Evolutionary conservation across 2,329 filamentous ascomycete genomes (phyloP), one percentile per base, ranked within the genome.

Genomic region (Aureobasidium sp.): DNA sequence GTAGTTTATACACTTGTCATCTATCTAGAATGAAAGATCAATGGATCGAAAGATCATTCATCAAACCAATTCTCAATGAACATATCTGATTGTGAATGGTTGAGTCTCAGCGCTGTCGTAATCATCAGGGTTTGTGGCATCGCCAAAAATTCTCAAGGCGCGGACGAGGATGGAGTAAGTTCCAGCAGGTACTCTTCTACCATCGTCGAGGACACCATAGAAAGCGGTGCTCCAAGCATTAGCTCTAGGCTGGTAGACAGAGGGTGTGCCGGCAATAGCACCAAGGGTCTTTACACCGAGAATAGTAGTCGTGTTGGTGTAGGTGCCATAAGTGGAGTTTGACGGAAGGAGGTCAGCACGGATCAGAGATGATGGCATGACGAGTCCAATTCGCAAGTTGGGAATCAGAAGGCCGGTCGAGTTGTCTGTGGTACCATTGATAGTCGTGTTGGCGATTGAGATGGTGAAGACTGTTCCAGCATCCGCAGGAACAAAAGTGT

Each of bases 111-210:
- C 65, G 17, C 63, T 57, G 26, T 71, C 68, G 53, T 70, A 72
- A 47, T 71, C 70, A 27, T 66, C 65, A 9, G 62, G 61, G 3
- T 66, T 63, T 6, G 60, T 56, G 48, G 64, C 59, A 34, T 72
- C 66, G 6, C 71, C 71, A 56, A 69, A 72, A 32, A 72, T 67
- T 52, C 66, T 67, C 37, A 73, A 64, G 5, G 66, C 71, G n/a
- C 68, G 65, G 13, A 69, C 66, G 7, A 71, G 63, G 15, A 73
- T 64, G 52, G 61, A 63, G 61, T 73, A 72, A 4, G 64, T 63
- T 9, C 71, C 71, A 12, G 68, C 69, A 1, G 69, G 69, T 3
- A 67, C 67, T 10, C 68, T 56, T 2, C 64, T 68, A 10, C 68
- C 67, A 29, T 71, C 70, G 7, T 66, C 68, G 46, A 72, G 59